phyloP scores from a whole-genome alignment of 257 asterid genomes.

The Capsicum baccatum region DNA sequence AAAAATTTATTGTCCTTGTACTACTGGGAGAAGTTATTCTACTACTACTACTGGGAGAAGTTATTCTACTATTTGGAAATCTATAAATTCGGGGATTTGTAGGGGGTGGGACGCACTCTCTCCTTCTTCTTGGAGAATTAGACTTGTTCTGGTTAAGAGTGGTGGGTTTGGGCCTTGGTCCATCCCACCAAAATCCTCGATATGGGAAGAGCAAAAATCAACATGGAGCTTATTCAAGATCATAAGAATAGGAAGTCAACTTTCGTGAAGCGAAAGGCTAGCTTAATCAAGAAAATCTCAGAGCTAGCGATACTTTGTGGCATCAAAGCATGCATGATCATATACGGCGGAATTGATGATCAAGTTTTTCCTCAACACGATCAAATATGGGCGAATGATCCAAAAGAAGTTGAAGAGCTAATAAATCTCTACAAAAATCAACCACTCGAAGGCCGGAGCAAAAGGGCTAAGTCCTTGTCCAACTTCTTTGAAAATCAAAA shows the following conservation, averaged over 20 bases:
- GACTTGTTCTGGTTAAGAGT: too few relatives aligned
- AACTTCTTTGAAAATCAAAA: conserved; percentile 25
- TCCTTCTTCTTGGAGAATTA: too few relatives aligned
- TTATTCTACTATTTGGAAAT: background rate
- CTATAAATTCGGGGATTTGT: background rate
- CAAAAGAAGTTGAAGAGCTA: background rate
- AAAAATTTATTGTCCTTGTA: background rate
- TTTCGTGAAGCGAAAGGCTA: too few relatives aligned
- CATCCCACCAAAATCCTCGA: background rate
- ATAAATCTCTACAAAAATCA: conserved; percentile 16
- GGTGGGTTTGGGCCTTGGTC: too few relatives aligned
- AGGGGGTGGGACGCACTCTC: too few relatives aligned
- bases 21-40: background rate
- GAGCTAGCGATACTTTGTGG: conserved; percentile 75
- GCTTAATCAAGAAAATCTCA: conserved; percentile 54
- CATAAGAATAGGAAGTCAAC: conserved; percentile 50
- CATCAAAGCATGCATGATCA: conserved; percentile 65
- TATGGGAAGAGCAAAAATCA: conserved; percentile 73
- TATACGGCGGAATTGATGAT: conserved; percentile 37
- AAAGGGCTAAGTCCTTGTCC: background rate
- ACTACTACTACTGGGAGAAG: background rate
- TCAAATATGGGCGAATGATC: conserved; percentile 29
- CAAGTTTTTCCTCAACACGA: too few relatives aligned
- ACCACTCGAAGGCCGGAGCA: background rate
- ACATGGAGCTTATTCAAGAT: conserved; percentile 58